Evolutionary conservation across 495 filamentous ascomycete species (phyloP), one percentile per base, ranked within the genome.

Genomic region (Mycothermus thermophilus): DNA sequence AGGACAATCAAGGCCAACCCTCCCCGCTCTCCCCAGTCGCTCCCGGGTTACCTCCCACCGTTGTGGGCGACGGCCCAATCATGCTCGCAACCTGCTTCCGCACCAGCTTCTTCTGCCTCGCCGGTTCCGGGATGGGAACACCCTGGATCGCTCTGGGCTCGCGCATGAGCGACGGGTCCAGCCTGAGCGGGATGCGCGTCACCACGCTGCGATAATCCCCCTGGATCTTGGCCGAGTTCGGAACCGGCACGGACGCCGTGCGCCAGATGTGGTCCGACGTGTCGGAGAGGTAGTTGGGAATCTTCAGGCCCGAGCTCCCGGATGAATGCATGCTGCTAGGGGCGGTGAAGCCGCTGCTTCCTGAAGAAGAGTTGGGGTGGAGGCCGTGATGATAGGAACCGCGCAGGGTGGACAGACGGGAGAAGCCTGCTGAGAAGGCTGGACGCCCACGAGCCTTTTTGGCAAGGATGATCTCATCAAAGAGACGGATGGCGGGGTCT

Each of bases 401-500:
- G 21, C 66, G 50, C 36, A 65, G 51, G 23, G 66, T 68, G 26
- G 60, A 64, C 38, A 72, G 62, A 31, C 70, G 59, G 37, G 74
- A 72, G 44, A 69, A 41, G 27, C 68, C 62, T 19, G 64, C 58
- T 16, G 68, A 64, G 26, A 70, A 52, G 21, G 53, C 52, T 10
- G 66, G 53, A 34, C 64, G 66, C 26, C 90, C 87, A 26, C 90
- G 77, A 41, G 93, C 92, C 43, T 79, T 83, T 59, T 97, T 97
- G 10, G 83, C 83, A 5, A 94, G 68, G 42, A 97, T 90, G 44
- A 97, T 82, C 54, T 93, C 81, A 57, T 97, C 90, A 54, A 97
- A 97, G 15, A 97, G 67, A 34, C 83, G 75, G 51, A 96, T 82
- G 7, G 67, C 45, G 3, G 85, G 79, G 35, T 69, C 51, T 1